Base-by-base conservation (phyloP, 1,284 basidiomycete species). In the Xanthoconium separans region DNA sequence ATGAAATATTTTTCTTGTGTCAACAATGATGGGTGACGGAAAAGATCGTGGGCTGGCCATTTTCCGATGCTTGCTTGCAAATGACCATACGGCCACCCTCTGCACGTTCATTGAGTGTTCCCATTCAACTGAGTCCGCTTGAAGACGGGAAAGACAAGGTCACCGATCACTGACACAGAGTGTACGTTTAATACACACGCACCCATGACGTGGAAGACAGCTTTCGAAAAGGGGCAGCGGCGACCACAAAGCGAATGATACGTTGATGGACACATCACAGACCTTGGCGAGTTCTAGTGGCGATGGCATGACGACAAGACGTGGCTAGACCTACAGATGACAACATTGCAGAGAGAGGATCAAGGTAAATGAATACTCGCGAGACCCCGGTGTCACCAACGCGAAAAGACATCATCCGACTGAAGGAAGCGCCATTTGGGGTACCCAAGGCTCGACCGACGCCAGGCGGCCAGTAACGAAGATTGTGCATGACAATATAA, bases 181-280 rank as follows among this genome's bases (percentile, higher is more conserved):
- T 16, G n/a, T 4, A 36, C 13, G 22, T 22, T 40, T 31, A 9
- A 12, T 11, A 8, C 9, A 27, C 20, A 20, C 2, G n/a, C 12
- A 30, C 40, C 40, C 42, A 74, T 73, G 71, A 39, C 61, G 2
- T 79, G 75, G 76, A 80, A 75, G 60, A 58, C 55, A 4, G 54
- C 57, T 4, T 80, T 83, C 58, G 56, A 70, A 9, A 6, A 8
- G 16, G 44, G 60, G 56, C 11, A 70, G 69, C 4, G 65, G 76
- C 24, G 70, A 73, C 53, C 8, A n/a, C n/a, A 16, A n/a, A 37
- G 36, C 36, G 16, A 9, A 37, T n/a, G n/a, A 37, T 16, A 9
- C 16, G 7, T 16, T 37, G n/a, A 10, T 37, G 9, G 36, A 37
- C 15, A 37, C 9, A 18, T 10, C 9, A 37, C 36, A n/a, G 5